These are phyloP conservation scores for Onygenales sp. DNA, from an alignment of 2,329 filamentous ascomycete genomes.

Conservation along the genomic window DNA sequence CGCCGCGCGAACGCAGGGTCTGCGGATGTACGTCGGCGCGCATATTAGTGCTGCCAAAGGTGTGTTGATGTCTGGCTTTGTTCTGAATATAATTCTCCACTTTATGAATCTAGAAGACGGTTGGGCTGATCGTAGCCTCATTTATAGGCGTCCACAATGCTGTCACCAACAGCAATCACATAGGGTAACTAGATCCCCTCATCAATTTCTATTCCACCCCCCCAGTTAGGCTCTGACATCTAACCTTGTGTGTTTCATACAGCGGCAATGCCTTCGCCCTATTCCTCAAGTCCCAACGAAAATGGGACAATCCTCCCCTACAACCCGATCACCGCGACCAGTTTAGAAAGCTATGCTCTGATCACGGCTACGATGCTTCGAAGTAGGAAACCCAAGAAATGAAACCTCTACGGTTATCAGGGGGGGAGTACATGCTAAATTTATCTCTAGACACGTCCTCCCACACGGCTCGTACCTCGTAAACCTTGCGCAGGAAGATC, in stretches of 20 bases:
- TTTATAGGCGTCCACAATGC: constrained; percentile 74
- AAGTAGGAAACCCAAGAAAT: constrained; percentile 28
- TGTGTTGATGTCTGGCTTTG: constrained; percentile 26
- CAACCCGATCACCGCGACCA: constrained; percentile 55
- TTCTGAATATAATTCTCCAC: neutral
- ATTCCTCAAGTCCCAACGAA: constrained; percentile 92
- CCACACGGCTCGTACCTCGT: constrained; percentile 96
- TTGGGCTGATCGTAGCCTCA: neutral
- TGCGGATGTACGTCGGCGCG: constrained; percentile 81
- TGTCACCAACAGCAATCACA: constrained; percentile 64
- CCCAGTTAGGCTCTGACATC: neutral
- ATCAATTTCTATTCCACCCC: neutral
- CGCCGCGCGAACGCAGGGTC: constrained; percentile 56
- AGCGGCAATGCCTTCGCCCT: constrained; percentile 86
- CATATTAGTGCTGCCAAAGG: constrained; percentile 87
- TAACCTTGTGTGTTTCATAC: constrained; percentile 14
- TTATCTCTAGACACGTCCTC: constrained; percentile 53
- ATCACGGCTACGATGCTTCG: constrained; percentile 61
- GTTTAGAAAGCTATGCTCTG: constrained; percentile 60
- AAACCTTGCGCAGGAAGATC: constrained; percentile 80
- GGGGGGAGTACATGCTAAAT: constrained; percentile 6
- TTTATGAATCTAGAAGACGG: neutral
- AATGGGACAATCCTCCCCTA: constrained; percentile 80
- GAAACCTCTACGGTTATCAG: neutral
- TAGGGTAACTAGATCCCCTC: constrained; percentile 43